Percentiles rank a stretch among this genome's conserved stretches.
Evolutionary conservation across 1,139 yeast genomes (phyloP).

Genomic region (Wickerhamomyces sp.): DNA sequence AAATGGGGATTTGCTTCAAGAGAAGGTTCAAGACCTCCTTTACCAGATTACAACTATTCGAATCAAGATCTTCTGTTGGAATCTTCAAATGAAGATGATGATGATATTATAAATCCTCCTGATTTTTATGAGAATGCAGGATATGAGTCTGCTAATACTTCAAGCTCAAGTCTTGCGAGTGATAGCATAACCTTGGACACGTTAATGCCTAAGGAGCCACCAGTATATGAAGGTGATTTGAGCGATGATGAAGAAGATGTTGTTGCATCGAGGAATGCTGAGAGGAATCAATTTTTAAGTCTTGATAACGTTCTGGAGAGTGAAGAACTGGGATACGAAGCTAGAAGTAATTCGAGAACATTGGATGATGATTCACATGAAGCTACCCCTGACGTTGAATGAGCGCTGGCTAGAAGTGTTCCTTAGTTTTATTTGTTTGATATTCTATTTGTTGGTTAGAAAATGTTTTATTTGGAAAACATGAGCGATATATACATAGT

Average conservation of each 20-base stretch:
- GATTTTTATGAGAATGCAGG: slow-evolving; percentile 25
- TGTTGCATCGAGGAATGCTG: slow-evolving; percentile 15
- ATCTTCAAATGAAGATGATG: slow-evolving; percentile 31
- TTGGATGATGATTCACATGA: neutral
- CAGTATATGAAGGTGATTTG: slow-evolving; percentile 28
- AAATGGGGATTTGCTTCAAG: slow-evolving; percentile 88
- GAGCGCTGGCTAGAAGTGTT: too few species aligned
- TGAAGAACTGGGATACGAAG: slow-evolving; percentile 1
- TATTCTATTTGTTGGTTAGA: too few species aligned
- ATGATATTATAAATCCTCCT: slow-evolving; percentile 24
- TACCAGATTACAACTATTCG: slow-evolving; percentile 61
- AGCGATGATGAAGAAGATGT: slow-evolving; percentile 18
- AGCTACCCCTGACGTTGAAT: too few species aligned
- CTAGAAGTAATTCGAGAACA: neutral
- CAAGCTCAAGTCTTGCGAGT: slow-evolving; percentile 5
- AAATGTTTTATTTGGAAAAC: too few species aligned
- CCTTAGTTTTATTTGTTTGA: too few species aligned
- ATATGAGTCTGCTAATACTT: slow-evolving; percentile 18
- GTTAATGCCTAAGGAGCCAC: slow-evolving; percentile 30
- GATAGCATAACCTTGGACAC: slow-evolving; percentile 29
- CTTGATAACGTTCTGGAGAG: neutral
- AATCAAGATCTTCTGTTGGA: slow-evolving; percentile 34
- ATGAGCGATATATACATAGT: too few species aligned
- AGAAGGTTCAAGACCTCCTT: slow-evolving; percentile 64
- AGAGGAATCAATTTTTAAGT: slow-evolving; percentile 20